A percentile compares a stretch with the other conserved stretches of the same genome.
Evolutionary conservation across 495 filamentous ascomycete genomes (phyloP).

Genomic region (Rhypophila decipiens): DNA sequence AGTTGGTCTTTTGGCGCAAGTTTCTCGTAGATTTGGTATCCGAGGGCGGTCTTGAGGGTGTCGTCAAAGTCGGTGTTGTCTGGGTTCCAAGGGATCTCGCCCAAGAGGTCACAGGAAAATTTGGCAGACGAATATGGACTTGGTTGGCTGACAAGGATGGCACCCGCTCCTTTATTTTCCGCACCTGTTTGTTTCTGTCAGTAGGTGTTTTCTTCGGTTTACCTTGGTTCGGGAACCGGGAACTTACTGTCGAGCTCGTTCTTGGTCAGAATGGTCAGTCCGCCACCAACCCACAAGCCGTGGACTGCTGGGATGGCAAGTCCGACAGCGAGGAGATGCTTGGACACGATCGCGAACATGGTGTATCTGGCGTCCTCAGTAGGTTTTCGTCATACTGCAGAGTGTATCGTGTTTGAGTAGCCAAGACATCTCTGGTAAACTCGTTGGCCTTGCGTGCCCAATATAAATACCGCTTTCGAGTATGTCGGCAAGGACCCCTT

Average conservation of each 20-base stretch:
- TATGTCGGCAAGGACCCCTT: too few relatives aligned
- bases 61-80: conserved; percentile 21
- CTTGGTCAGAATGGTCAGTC: conserved; percentile 22
- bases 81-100: conserved; percentile 24
- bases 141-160: conserved; percentile 24
- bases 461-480: too few relatives aligned
- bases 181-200: conserved; percentile 12
- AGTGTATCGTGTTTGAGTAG: too few relatives aligned
- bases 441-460: too few relatives aligned
- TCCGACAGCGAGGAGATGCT: conserved; percentile 68
- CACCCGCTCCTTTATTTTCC: conserved; percentile 16
- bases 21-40: conserved; percentile 24
- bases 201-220: too few relatives aligned
- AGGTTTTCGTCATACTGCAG: too few relatives aligned
- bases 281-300: conserved; percentile 16
- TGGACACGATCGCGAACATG: conserved; percentile 21
- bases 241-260: conserved; percentile 21
- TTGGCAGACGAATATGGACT: conserved; percentile 10
- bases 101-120: conserved; percentile 19
- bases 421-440: too few relatives aligned
- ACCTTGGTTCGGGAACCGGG: too few relatives aligned
- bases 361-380: too few relatives aligned
- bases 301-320: conserved; percentile 42
- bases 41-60: conserved; percentile 21
- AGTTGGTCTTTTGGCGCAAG: conserved; percentile 16